Percentiles rank a stretch among this genome's conserved stretches.
phyloP scores from a whole-genome alignment of 176 grass and related monocot genomes.

The Echinochloa phyllopogon region DNA sequence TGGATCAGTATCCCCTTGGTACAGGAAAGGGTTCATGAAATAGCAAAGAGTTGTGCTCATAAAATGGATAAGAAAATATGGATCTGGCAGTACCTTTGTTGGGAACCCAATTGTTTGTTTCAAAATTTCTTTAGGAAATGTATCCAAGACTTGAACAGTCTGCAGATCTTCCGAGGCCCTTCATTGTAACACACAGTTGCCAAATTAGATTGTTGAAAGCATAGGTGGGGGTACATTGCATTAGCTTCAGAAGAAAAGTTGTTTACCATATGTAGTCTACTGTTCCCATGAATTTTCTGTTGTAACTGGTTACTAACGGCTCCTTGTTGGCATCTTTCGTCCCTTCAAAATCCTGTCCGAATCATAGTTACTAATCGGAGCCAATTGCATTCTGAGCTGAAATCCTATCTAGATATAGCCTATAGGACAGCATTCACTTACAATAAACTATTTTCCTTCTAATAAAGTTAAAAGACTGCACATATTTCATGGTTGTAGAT shows the following conservation, averaged over 20 bases:
- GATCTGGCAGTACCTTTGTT: conserved; percentile 66
- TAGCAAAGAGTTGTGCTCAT: not conserved
- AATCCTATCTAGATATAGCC: conserved; percentile 37
- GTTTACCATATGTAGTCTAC: conserved; percentile 96
- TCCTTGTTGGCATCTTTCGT: conserved; percentile 83
- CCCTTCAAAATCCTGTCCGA: conserved; percentile 71
- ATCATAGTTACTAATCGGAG: conserved; percentile 29
- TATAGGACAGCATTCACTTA: conserved; percentile 24
- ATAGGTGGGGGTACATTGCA: not conserved
- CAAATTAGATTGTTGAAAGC: conserved; percentile 35
- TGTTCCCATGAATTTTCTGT: conserved; percentile 87
- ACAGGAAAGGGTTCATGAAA: conserved; percentile 1
- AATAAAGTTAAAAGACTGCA: not conserved
- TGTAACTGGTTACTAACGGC: conserved; percentile 81
- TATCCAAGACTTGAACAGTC: conserved; percentile 79
- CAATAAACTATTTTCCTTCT: not conserved
- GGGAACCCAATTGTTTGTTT: conserved; percentile 74
- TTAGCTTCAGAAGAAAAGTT: conserved; percentile 23
- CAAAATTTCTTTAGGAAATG: conserved; percentile 83
- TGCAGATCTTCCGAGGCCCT: conserved; percentile 82
- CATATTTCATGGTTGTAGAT: not conserved
- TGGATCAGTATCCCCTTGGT: not conserved
- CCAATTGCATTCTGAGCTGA: not conserved
- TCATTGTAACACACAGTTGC: conserved; percentile 36
- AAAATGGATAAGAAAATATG: conserved; percentile 11